Conservation (phyloP, 495 filamentous ascomycete genomes). For the Penicillium atrosanguineum region DNA sequence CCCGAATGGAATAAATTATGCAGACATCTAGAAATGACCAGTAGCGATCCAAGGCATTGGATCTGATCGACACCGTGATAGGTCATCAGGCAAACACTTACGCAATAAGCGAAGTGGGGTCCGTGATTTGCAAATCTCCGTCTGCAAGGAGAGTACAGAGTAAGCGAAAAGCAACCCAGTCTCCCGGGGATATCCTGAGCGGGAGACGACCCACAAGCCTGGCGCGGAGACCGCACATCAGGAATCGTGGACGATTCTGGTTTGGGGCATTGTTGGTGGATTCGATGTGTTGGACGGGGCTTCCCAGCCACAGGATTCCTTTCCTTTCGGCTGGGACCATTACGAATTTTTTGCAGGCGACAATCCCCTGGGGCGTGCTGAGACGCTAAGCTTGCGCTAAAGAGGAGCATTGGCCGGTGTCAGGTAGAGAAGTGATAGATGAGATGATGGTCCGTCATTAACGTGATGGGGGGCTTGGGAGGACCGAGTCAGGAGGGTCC, state of each 20-base stretch:
- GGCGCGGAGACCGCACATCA: not conserved
- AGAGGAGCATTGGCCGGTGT: not conserved
- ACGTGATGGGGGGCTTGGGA: constrained; percentile 1
- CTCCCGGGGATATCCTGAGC: not conserved
- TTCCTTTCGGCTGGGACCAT: not conserved
- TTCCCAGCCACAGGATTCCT: not conserved
- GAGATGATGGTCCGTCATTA: constrained; percentile 3
- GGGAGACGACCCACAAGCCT: not conserved
- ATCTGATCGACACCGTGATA: not conserved
- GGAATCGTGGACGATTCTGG: not conserved
- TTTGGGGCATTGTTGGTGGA: not conserved
- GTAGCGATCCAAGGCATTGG: not conserved
- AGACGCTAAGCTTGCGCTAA: not conserved
- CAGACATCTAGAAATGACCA: not conserved
- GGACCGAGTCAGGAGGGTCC: not conserved
- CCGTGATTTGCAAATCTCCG: not conserved
- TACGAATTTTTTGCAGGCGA: not conserved
- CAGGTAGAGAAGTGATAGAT: not conserved
- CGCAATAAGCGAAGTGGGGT: not conserved
- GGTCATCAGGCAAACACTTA: not conserved
- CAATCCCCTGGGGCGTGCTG: not conserved
- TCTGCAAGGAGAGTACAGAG: not conserved
- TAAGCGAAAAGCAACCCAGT: not conserved
- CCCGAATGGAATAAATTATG: not conserved
- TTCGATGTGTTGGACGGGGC: not conserved